Evolutionary conservation across 129 eudicot genomes (phyloP).

Genomic region (Solidago caesia): DNA sequence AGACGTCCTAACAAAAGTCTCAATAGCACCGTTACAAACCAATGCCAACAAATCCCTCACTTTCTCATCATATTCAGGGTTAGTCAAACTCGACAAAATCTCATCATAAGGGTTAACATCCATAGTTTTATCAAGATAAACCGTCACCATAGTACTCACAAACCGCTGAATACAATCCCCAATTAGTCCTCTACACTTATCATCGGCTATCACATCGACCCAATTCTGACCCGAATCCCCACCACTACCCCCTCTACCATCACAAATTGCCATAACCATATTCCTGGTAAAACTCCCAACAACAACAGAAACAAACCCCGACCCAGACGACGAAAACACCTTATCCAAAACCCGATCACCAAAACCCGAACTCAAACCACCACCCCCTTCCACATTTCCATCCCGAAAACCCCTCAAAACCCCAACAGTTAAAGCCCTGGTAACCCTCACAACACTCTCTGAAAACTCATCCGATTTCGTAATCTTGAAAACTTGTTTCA

Average conservation of each 20-base stretch:
- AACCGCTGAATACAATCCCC: slow-evolving; percentile 62
- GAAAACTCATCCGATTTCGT: slow-evolving; percentile 64
- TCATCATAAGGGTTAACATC: slow-evolving; percentile 68
- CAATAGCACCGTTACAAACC: slow-evolving; percentile 69
- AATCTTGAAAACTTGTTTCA: slow-evolving; percentile 73
- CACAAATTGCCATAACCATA: slow-evolving; percentile 56
- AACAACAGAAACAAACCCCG: slow-evolving; percentile 76
- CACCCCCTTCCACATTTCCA: slow-evolving; percentile 23
- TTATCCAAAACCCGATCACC: slow-evolving; percentile 62
- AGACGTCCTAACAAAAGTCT: slow-evolving; percentile 67
- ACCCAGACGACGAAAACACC: slow-evolving; percentile 63
- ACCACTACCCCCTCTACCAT: slow-evolving; percentile 14
- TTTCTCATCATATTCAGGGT: slow-evolving; percentile 70
- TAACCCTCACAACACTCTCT: slow-evolving; percentile 42
- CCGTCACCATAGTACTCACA: slow-evolving; percentile 76
- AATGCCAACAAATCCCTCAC: slow-evolving; percentile 48
- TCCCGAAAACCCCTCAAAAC: slow-evolving; percentile 43
- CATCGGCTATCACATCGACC: slow-evolving; percentile 51
- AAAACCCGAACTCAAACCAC: slow-evolving; percentile 32
- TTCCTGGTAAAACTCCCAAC: slow-evolving; percentile 80
- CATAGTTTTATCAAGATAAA: slow-evolving; percentile 78
- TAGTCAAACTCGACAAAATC: slow-evolving; percentile 67
- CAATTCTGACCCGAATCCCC: slow-evolving; percentile 33
- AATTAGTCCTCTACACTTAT: slow-evolving; percentile 47
- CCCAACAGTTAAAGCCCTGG: slow-evolving; percentile 63